Percentiles rank a stretch among this genome's conserved stretches.
Conservation (phyloP, 2,329 filamentous ascomycete species). For the Trichophyton benhamiae region DNA sequence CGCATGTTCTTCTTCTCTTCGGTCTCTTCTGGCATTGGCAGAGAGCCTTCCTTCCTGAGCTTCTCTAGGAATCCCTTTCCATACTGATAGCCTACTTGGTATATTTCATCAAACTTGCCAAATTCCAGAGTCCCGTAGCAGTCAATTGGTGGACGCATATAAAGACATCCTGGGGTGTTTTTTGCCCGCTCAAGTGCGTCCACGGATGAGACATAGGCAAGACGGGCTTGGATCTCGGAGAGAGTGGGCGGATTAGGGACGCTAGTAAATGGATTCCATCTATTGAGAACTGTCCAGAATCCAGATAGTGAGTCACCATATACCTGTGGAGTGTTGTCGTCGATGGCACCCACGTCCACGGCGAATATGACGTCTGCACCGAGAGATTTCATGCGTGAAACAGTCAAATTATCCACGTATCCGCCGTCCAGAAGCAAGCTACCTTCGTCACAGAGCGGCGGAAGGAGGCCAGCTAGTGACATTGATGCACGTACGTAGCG, state of each 20-base stretch:
- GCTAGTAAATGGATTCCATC: conserved; percentile 90
- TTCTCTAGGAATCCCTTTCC: conserved; percentile 68
- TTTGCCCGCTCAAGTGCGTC: conserved; percentile 92
- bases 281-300: conserved; percentile 86
- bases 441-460: conserved; percentile 90
- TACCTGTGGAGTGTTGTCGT: conserved; percentile 80
- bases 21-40: conserved; percentile 59
- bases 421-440: conserved; percentile 94
- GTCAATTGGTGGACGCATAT: conserved; percentile 93
- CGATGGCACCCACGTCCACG: conserved; percentile 82
- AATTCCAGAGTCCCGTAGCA: conserved; percentile 91
- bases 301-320: conserved; percentile 93
- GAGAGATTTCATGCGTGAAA: conserved; percentile 90
- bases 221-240: conserved; percentile 84
- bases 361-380: conserved; percentile 93
- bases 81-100: conserved; percentile 73
- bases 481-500: conserved; percentile 92
- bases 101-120: conserved; percentile 95
- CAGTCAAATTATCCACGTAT: conserved; percentile 93
- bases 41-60: conserved; percentile 63
- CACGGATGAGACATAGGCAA: conserved; percentile 90
- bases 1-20: conserved; percentile 65
- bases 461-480: conserved; percentile 84
- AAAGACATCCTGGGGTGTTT: conserved; percentile 76
- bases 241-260: conserved; percentile 87